phyloP scores from a whole-genome alignment of 1,139 yeast genomes.

The Saccharomyces hybrid region DNA sequence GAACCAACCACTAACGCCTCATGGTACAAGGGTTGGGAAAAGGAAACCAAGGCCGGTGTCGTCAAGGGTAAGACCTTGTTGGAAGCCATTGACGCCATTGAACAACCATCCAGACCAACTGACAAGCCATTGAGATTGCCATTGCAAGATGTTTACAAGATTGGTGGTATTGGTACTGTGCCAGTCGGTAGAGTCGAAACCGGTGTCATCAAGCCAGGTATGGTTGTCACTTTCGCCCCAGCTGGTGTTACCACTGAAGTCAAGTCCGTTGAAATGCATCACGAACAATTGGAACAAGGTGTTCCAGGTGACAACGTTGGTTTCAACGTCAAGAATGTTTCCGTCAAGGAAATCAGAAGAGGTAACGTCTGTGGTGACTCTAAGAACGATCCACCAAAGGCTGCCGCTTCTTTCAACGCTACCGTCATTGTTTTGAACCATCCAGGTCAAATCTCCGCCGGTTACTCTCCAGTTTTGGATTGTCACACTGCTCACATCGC shows the following conservation, averaged over 20 bases:
- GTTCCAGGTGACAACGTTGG: conserved; percentile 93
- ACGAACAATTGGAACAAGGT: conserved; percentile 81
- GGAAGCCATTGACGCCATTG: conserved; percentile 82
- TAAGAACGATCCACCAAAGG: conserved; percentile 38
- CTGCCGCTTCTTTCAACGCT: too few relatives aligned
- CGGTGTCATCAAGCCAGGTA: conserved; percentile 87
- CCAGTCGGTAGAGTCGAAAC: conserved; percentile 94
- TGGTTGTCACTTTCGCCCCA: conserved; percentile 87
- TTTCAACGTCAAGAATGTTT: conserved; percentile 91
- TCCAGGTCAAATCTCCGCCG: too few relatives aligned
- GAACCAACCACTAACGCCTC: conserved; percentile 76
- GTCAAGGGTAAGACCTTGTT: conserved; percentile 78
- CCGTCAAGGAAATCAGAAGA: conserved; percentile 90
- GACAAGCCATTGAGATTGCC: conserved; percentile 90
- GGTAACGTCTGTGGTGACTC: conserved; percentile 95
- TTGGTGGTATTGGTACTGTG: conserved; percentile 90
- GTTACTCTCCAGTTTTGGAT: too few relatives aligned
- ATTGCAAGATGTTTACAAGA: conserved; percentile 69
- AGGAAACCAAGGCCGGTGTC: conserved; percentile 76
- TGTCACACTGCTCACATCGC: too few relatives aligned
- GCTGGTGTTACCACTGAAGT: conserved; percentile 90
- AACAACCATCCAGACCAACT: conserved; percentile 78
- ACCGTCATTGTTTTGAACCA: too few relatives aligned
- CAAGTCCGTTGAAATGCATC: conserved; percentile 92
- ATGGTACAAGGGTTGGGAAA: conserved; percentile 90